These are phyloP conservation scores for Ostreobium quekettii DNA, from an alignment of 139 green algal genomes.

Conservation along the genomic window DNA sequence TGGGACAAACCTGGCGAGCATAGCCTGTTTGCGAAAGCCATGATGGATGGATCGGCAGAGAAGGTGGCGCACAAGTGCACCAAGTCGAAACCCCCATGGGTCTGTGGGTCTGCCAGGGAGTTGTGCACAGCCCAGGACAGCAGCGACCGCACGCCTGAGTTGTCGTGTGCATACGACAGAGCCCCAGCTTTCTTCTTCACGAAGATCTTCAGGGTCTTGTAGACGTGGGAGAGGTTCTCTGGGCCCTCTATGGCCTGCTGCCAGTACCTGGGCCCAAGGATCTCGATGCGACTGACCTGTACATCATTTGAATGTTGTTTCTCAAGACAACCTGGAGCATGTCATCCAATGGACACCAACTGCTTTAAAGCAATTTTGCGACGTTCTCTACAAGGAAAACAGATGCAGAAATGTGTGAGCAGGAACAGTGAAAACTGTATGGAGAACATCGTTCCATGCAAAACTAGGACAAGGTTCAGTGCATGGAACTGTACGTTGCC, in stretches of 20 bases:
- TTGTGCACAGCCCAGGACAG: conserved; percentile 47
- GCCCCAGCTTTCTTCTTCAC: conserved; percentile 63
- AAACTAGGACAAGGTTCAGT: not conserved
- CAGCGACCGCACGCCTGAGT: conserved; percentile 52
- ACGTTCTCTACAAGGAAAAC: not conserved
- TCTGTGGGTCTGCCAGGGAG: not conserved
- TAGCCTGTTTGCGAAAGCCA: conserved; percentile 43
- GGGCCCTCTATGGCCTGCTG: not conserved
- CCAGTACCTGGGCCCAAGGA: not conserved
- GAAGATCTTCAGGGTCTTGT: conserved; percentile 34
- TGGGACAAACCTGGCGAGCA: conserved; percentile 4
- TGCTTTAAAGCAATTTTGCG: not conserved
- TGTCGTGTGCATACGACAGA: conserved; percentile 58
- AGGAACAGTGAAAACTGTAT: not conserved
- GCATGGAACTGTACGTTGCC: not conserved
- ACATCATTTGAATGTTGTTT: too few relatives aligned
- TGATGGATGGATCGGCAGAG: conserved; percentile 51
- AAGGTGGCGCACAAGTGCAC: conserved; percentile 63
- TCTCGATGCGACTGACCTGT: not conserved
- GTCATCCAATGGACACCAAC: not conserved
- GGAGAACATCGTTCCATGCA: not conserved
- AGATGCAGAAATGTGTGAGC: not conserved
- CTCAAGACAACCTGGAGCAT: not conserved
- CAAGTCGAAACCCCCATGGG: conserved; percentile 32
- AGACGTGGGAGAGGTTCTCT: not conserved